Evolutionary conservation across 2,329 filamentous ascomycete species (phyloP).

Genomic region (Laburnicola sp.): DNA sequence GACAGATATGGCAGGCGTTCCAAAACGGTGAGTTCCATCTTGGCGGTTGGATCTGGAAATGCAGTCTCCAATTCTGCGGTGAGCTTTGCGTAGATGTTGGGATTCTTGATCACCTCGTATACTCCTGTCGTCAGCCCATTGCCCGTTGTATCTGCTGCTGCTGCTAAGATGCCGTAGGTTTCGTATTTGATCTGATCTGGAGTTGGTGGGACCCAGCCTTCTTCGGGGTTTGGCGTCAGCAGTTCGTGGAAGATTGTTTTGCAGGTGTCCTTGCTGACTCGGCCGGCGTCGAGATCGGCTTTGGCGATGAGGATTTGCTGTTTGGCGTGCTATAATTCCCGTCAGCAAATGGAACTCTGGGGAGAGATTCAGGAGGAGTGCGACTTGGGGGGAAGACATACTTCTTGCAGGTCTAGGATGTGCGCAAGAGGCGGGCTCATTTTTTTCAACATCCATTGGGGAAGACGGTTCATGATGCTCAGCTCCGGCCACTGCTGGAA

Average conservation of each 20-base stretch:
- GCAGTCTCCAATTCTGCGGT: conserved; percentile 33
- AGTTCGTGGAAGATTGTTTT: conserved; percentile 35
- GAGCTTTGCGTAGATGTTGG: conserved; percentile 28
- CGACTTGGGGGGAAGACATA: background rate
- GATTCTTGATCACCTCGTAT: conserved; percentile 36
- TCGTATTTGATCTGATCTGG: conserved; percentile 33
- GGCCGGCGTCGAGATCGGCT: conserved; percentile 14
- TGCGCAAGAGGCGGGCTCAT: conserved; percentile 18
- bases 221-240: conserved; percentile 18
- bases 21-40: conserved; percentile 31
- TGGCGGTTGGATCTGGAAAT: conserved; percentile 33
- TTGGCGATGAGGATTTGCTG: conserved; percentile 22
- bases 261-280: conserved; percentile 15
- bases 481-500: conserved; percentile 29
- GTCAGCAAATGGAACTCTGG: conserved; percentile 8
- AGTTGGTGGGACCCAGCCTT: conserved; percentile 23
- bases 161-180: conserved; percentile 31
- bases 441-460: conserved; percentile 23
- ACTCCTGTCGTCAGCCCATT: conserved; percentile 39
- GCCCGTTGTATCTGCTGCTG: conserved; percentile 42
- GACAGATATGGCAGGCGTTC: conserved; percentile 43
- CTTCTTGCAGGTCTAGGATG: background rate
- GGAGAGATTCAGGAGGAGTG: conserved; percentile 1
- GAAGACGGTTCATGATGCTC: conserved; percentile 16
- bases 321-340: conserved; percentile 13